Evolutionary conservation across 2,329 filamentous ascomycete species (phyloP).

Genomic region (Parascedosporium putredinis): DNA sequence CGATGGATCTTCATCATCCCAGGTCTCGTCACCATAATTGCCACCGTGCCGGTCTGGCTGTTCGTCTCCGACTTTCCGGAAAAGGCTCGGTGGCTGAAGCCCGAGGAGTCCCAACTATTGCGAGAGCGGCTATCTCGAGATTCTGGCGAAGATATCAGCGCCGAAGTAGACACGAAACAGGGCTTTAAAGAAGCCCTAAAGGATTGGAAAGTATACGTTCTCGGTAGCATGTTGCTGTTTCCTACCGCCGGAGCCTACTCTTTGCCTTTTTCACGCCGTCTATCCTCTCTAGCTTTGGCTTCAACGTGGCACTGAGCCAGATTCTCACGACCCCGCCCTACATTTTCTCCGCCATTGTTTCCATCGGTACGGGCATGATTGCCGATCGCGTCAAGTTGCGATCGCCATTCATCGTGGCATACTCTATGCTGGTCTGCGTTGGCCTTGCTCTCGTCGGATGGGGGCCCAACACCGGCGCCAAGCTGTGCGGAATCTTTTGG

Average conservation of each 20-base stretch:
- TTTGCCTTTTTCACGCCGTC: slow-evolving; percentile 2
- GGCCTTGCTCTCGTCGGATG: neutral
- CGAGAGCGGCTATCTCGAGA: neutral
- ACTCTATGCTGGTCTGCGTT: neutral
- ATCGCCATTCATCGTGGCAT: neutral
- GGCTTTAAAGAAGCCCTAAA: neutral
- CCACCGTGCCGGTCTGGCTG: slow-evolving; percentile 50
- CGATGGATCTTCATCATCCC: slow-evolving; percentile 63
- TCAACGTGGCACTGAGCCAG: neutral
- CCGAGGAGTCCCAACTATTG: slow-evolving; percentile 54
- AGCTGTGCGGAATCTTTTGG: neutral
- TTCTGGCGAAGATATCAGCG: neutral
- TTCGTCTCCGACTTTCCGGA: slow-evolving; percentile 59
- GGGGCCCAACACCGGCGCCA: neutral
- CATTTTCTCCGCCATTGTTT: neutral
- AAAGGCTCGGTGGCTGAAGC: slow-evolving; percentile 54
- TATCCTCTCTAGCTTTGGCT: slow-evolving; percentile 2
- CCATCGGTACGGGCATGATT: neutral
- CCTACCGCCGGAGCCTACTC: slow-evolving; percentile 3
- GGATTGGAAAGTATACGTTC: neutral
- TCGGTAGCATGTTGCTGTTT: neutral
- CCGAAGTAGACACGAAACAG: neutral
- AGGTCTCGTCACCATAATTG: slow-evolving; percentile 44
- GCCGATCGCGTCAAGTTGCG: neutral
- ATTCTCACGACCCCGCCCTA: slow-evolving; percentile 3